A percentile compares a stretch with the other conserved stretches of the same genome.
Evolutionary conservation across 106 monocot species (phyloP).

Genomic region (Chionographis japonica): DNA sequence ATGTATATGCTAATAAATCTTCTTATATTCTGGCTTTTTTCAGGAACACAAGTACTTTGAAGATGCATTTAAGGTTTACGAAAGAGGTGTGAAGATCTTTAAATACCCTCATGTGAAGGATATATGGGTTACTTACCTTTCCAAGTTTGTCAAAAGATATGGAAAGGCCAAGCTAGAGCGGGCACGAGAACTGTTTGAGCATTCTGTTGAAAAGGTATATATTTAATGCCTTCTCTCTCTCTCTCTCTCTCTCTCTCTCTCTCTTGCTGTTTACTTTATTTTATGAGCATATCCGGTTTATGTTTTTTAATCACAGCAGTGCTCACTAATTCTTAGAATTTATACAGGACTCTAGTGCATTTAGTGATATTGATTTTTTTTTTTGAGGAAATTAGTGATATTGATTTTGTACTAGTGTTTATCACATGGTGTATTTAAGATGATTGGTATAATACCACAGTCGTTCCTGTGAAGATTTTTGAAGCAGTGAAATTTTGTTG

Average conservation of each 20-base stretch:
- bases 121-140: conserved; percentile 95
- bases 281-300: no score
- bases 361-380: no score
- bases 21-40: conserved; percentile 1
- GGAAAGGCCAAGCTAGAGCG: conserved; percentile 80
- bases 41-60: conserved; percentile 94
- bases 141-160: conserved; percentile 95
- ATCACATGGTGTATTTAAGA: no score
- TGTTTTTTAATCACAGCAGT: no score
- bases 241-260: background rate
- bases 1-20: background rate
- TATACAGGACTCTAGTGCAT: no score
- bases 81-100: conserved; percentile 98
- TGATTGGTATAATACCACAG: no score
- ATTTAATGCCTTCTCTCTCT: background rate
- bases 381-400: no score
- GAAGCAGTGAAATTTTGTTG: no score
- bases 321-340: no score
- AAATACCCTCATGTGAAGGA: conserved; percentile 97
- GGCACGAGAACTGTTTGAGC: conserved; percentile 85
- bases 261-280: no score
- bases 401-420: no score
- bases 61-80: conserved; percentile 99
- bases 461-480: no score
- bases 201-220: conserved; percentile 81